phyloP scores from a whole-genome alignment of 768 basidiomycete genomes.

The Cystobasidium onofrii region DNA sequence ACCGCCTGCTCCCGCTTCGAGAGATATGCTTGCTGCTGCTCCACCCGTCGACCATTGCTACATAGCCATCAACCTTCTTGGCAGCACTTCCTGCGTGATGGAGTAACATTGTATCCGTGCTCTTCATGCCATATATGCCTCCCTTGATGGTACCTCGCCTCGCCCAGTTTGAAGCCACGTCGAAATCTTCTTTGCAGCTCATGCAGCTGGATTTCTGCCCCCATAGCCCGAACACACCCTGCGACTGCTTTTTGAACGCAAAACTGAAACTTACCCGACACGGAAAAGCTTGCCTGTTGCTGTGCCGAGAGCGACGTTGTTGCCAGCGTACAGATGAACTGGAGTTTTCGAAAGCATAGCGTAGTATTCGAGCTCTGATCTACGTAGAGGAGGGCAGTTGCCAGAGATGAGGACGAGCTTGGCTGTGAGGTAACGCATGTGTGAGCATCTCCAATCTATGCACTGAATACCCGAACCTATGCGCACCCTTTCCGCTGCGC shows the following conservation, averaged over 20 bases:
- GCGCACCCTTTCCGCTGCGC: slow-evolving; percentile 92
- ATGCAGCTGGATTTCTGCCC: too few relatives aligned
- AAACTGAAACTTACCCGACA: slow-evolving; percentile 61
- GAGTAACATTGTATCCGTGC: too few relatives aligned
- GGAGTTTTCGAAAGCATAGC: slow-evolving; percentile 85
- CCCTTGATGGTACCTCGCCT: too few relatives aligned
- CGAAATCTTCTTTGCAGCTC: not conserved
- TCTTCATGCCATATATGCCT: too few relatives aligned
- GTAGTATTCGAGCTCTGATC: slow-evolving; percentile 99
- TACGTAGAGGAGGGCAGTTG: slow-evolving; percentile 97
- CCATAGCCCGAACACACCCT: not conserved
- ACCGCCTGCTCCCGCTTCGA: too few relatives aligned
- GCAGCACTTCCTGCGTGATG: too few relatives aligned
- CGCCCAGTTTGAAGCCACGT: not conserved
- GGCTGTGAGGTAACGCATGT: slow-evolving; percentile 58
- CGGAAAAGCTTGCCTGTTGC: slow-evolving; percentile 99
- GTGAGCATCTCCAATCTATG: too few relatives aligned
- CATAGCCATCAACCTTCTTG: too few relatives aligned
- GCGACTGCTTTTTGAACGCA: not conserved
- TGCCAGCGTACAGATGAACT: slow-evolving; percentile 95
- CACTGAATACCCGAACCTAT: too few relatives aligned
- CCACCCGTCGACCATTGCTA: too few relatives aligned
- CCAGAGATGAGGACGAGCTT: slow-evolving; percentile 98
- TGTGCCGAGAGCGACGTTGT: slow-evolving; percentile 95
- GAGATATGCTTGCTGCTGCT: too few relatives aligned